Base-by-base conservation (phyloP, 306 rosid species). In the Heteromeles arbutifolia region DNA sequence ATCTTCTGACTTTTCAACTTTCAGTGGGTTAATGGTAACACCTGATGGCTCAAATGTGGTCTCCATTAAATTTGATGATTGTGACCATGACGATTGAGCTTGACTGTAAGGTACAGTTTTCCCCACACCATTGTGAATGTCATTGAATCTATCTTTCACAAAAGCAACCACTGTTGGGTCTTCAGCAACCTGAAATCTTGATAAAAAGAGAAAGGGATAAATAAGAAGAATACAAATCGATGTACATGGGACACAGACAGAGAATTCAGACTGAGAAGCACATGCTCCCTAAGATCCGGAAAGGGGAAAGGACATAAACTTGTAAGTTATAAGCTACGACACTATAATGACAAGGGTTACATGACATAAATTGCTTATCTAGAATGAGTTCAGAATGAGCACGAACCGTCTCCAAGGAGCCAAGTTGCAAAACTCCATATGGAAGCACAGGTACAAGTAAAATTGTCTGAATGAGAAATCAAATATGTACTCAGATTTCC, bases 401-500 rank as follows among this genome's bases (percentile, higher is more conserved):
- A 79, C 89, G 25, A 70, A 95, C 99, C 96, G 10, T 76, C 83
- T 95, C 87, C 76, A 81, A 75, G 12, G 99, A 95, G 73, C 97
- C 99, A 25, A 95, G 89, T 83, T 92, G 97, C 85, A 95, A 75
- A 73, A 95, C 97, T 67, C 99, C 97, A 64, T 78, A 79, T 8
- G 99, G 93, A 86, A 85, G 90, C 62, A 95, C 88, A 73, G 99
- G 97, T 28, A 92, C 89, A 78, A 92, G 79, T 80, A 92, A 81
- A 80, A 95, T 88, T 48, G 99, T 95, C 99, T 95, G 92, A 85
- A 65, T 57, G 24, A 43, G 45, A 26, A 54, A 74, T 44, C 9
- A 74, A 43, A 44, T 12, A 74, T 18, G 31, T 45, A 53, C 45
- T 32, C 48, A 63, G 70, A 19, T 19, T 44, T 73, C 29, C 61